Base-by-base conservation (phyloP, 208 protist genomes). In the Acanthamoeba triangularis region DNA sequence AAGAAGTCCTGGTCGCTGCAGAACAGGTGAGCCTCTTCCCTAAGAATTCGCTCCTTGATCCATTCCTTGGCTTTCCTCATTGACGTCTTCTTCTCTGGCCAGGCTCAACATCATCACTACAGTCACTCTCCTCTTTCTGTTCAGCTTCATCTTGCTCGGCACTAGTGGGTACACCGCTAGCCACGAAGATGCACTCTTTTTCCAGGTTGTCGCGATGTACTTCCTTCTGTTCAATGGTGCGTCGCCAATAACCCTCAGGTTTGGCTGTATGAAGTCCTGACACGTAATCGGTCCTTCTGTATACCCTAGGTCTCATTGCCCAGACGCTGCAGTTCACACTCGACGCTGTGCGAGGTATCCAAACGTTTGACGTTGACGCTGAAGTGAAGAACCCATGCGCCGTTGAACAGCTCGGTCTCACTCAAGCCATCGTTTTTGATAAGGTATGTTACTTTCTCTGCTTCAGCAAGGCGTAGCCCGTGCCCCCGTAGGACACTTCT, bases 1-100 rank as follows among this genome's bases (percentile, higher is more conserved):
- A 80, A 94, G 54, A 94, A 94, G 33, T 94, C 91, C 23, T 94
- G 91, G 91, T 94, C 91, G 44, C 52, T 94, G 72, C 91, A 94
- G 49, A 80, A 94, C n/a, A 88, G 76, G 76, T 59, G 67, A 20
- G 67, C 16, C n/a, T 1, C 20, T 3, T 5, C 20, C 37, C 30
- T 0, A 30, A 14, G 0, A 2, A 72, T 11, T 65, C 59, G 25
- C 20, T 59, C 18, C 20, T 59, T 59, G 35, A 14, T 14, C 67
- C 8, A 14, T 10, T 3, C 14, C 13, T 76, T 16, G 20, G 1
- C 23, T 23, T 28, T 33, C 10, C 67, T 41, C n/a, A 44, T 44
- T 76, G 28, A 14, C 37, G 8, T 47, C 33, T 33, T 47, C 20
- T 78, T 44, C 69, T 44, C 14, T 47, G 14, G 28, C 20, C 76